phyloP scores from a whole-genome alignment of 2,329 filamentous ascomycete species.

The Aspergillus thermomutatus region DNA sequence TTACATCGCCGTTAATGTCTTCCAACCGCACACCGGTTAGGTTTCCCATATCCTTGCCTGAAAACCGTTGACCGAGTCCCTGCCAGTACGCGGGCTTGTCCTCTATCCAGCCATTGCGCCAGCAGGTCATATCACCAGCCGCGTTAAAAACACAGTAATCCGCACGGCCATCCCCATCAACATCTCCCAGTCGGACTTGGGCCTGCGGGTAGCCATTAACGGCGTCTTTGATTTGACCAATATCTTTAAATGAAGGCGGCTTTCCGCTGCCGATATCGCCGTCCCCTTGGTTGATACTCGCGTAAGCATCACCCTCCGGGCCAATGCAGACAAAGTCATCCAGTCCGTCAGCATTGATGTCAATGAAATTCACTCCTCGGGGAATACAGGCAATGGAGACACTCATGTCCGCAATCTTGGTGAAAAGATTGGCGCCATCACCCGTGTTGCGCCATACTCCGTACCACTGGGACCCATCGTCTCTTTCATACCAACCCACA shows the following conservation, averaged over 20 bases:
- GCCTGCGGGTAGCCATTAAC: not conserved
- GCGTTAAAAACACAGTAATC: constrained; percentile 1
- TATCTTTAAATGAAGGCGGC: constrained; percentile 20
- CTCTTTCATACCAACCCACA: not conserved
- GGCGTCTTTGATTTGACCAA: constrained; percentile 15
- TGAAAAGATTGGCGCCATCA: too few species aligned
- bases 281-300: constrained; percentile 19
- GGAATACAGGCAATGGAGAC: constrained; percentile 12
- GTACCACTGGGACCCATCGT: not conserved
- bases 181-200: not conserved
- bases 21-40: constrained; percentile 10
- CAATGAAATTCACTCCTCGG: constrained; percentile 17
- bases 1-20: constrained; percentile 25
- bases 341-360: constrained; percentile 27
- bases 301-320: constrained; percentile 16
- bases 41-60: constrained; percentile 9
- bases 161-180: constrained; percentile 3
- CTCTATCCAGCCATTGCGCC: constrained; percentile 30
- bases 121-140: constrained; percentile 10
- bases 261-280: constrained; percentile 4
- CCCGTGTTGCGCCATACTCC: too few species aligned
- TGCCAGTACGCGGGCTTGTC: constrained; percentile 35
- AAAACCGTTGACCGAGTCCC: constrained; percentile 23
- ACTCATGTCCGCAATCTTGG: not conserved
- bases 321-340: constrained; percentile 27